phyloP scores from a whole-genome alignment of 192 early-diverging fungal species.

The Chytriomyces sp. region DNA sequence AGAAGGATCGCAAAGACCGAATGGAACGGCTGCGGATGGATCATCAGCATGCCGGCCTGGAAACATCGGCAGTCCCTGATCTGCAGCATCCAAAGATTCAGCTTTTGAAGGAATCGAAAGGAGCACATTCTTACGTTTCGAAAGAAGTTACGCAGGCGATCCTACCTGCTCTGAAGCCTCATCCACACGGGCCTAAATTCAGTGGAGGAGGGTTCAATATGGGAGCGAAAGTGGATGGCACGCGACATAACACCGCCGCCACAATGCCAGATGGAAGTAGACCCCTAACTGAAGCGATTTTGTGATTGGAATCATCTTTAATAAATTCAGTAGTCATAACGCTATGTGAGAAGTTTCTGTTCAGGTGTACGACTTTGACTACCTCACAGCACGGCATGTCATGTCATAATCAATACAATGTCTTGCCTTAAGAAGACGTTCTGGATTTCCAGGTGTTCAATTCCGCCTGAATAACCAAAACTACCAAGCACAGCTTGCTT shows the following conservation, averaged over 20 bases:
- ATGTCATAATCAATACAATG: too few species aligned
- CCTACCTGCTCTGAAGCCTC: conserved; percentile 30
- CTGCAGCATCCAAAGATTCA: neutral
- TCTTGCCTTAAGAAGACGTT: too few species aligned
- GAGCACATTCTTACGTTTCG: neutral
- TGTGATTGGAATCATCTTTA: too few species aligned
- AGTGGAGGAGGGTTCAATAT: conserved; percentile 59
- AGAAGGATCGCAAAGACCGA: conserved; percentile 33
- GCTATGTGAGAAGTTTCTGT: too few species aligned
- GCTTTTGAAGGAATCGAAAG: neutral
- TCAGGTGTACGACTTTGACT: too few species aligned
- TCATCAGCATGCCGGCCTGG: conserved; percentile 2
- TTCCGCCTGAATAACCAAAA: too few species aligned
- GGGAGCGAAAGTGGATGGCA: conserved; percentile 5
- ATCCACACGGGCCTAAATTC: conserved; percentile 45
- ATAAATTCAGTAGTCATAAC: too few species aligned
- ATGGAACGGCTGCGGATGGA: neutral
- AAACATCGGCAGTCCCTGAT: neutral
- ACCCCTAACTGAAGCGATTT: conserved; percentile 3
- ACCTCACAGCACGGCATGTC: too few species aligned
- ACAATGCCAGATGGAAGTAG: neutral
- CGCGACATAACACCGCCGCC: neutral
- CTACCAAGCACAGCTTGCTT: too few species aligned
- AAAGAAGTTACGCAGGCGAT: conserved; percentile 4
- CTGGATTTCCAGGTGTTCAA: too few species aligned